Conservation (phyloP, 2,329 filamentous ascomycete genomes). For the Elsinoe necatrix region DNA sequence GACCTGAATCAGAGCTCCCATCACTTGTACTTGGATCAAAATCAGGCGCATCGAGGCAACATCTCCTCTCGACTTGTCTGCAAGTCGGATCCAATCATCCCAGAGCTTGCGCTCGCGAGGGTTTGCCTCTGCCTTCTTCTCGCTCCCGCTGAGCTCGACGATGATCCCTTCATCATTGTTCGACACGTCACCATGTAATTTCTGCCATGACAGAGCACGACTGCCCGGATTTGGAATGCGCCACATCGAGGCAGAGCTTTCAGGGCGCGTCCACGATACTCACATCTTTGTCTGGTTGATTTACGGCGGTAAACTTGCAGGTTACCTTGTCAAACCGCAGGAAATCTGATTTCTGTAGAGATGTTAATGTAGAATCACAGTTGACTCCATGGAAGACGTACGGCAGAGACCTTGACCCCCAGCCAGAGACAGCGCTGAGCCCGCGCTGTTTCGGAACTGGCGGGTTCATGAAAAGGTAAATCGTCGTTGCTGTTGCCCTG, state of each 20-base stretch:
- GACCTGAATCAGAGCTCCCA: neutral
- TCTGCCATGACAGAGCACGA: neutral
- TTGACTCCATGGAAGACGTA: neutral
- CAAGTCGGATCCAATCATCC: too few relatives aligned
- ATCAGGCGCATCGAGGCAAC: too few relatives aligned
- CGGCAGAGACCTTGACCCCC: constrained; percentile 21
- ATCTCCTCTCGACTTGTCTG: too few relatives aligned
- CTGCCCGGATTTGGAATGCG: neutral
- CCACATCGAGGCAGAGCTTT: neutral
- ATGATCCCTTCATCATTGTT: too few relatives aligned
- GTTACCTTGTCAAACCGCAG: constrained; percentile 21
- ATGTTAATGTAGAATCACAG: neutral
- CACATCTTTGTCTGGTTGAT: neutral
- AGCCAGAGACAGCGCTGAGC: constrained; percentile 40
- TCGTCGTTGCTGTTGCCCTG: constrained; percentile 56
- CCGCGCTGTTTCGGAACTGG: constrained; percentile 50
- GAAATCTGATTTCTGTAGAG: constrained; percentile 14
- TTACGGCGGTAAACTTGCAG: neutral
- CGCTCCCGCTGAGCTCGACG: too few relatives aligned
- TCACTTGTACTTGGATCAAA: neutral
- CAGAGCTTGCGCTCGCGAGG: too few relatives aligned
- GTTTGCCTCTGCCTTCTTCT: too few relatives aligned
- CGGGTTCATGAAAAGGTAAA: constrained; percentile 54
- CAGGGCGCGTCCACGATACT: neutral
- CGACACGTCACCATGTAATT: neutral